Evolutionary conservation across 106 monocot species (phyloP), one percentile per base, ranked within the genome.

Genomic region (Hemerocallis citrina): DNA sequence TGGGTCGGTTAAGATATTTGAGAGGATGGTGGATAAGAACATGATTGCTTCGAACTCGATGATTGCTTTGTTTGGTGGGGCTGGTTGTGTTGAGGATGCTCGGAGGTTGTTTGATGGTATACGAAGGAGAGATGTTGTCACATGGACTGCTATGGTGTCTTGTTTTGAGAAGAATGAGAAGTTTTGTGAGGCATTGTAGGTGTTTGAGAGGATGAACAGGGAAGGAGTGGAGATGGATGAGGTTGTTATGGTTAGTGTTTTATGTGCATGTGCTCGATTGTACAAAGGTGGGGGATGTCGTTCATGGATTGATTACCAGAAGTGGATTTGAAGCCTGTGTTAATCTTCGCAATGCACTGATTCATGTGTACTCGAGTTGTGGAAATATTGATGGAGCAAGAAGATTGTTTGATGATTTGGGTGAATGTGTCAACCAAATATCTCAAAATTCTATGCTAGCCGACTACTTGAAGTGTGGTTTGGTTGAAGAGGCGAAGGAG

Each of bases 381-480:
- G 66, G 62, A n/a, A 47, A 81, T 52, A 48, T 79, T 16, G 10
- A 33, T 21, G 72, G 72, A 3, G 84, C 92, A 11, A 59, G 45
- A 19, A 43, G 52, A 40, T 50, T 92, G 52, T 98, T 92, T 68
- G 66, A 85, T 71, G n/a, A n/a, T n/a, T 64, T 33, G 8, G 62
- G 79, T 34, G 11, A 61, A 5, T 55, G 49, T 39, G 50, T 65
- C 49, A 88, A 98, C 57, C 88, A 79, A 27, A 79, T 98, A 64
- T 92, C 98, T 14, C 85, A 85, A 79, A 98, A 98, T 73, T 92
- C 88, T 17, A 82, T 98, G 88, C 67, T 98, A 64, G 75, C 76
- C 2, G 81, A 92, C 38, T 88, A 82, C 49, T 42, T 81, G 35
- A 88, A 80, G 43, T 71, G 77, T 42, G 77, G 85, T 7, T 61